Base-by-base conservation (phyloP, 2,329 filamentous ascomycete species). In the Aspergillus sp. region DNA sequence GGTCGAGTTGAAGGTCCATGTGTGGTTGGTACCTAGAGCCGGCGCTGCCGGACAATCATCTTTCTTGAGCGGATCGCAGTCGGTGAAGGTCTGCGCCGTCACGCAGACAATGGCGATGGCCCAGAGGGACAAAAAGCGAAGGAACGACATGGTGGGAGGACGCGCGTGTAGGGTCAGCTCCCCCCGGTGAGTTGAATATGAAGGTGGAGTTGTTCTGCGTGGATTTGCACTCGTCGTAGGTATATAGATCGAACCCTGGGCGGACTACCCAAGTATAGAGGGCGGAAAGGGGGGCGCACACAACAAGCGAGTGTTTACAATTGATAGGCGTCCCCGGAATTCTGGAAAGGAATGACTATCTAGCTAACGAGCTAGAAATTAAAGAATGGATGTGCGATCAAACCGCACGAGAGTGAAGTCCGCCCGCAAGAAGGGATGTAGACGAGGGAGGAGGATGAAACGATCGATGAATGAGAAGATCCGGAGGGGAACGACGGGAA, bases 61-160 rank as follows among this genome's bases (percentile, higher is more conserved):
- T 61, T 79, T 76, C 64, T 92, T 84, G 69, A 89, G 81, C 5
- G 94, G 93, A 71, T 96, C 88, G 80, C 93, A 98, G 47, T 82
- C 75, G 7, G 90, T 92, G 57, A 77, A 86, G 32, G 92, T 92
- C 75, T 97, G 94, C 52, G 89, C 92, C 22, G 65, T 55, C 31
- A 71, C 73, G 7, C 68, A 68, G 52, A 63, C 64, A 56, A 73
- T 63, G 49, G 45, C 12, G 20, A 47, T 47, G 18, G 45, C 45
- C 18, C 45, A 47, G 18, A 47, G 22, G 9, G 45, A 12, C 22
- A 47, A 24, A 20, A 20, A 24, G 18, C 45, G 22, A 47, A 47
- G 45, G 45, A 47, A 47, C 4, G 45, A 47, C 45, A 47, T 47
- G 22, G 45, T 47, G 45, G 45, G 45, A 47, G 45, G 22, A 47